Conservation (phyloP, 768 basidiomycete genomes). For the Mycena epipterygia region DNA sequence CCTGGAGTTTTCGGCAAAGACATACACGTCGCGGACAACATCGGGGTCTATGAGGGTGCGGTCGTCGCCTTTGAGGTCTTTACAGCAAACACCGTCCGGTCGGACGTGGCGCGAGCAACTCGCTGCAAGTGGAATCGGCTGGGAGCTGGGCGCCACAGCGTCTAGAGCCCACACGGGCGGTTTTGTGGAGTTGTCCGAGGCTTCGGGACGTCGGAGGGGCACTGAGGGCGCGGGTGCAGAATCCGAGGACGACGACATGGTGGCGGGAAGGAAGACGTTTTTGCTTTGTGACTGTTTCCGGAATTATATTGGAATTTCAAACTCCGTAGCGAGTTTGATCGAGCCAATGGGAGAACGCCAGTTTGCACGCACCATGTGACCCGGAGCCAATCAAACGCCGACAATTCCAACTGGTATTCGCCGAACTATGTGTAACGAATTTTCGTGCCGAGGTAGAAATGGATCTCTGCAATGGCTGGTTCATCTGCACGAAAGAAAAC, state of each 20-base stretch:
- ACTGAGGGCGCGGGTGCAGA: constrained; percentile 32
- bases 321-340: background rate
- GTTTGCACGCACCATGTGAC: background rate
- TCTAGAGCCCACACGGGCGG: constrained; percentile 79
- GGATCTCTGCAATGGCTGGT: too few species aligned
- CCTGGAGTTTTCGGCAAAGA: constrained; percentile 28
- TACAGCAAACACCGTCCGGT: constrained; percentile 84
- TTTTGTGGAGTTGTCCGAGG: constrained; percentile 44
- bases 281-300: constrained; percentile 7
- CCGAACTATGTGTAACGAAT: too few species aligned
- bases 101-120: constrained; percentile 71
- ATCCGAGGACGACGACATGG: constrained; percentile 31
- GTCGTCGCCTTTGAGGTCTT: constrained; percentile 88
- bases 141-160: constrained; percentile 49
- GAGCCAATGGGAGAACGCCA: constrained; percentile 5
- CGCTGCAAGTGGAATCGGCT: constrained; percentile 61
- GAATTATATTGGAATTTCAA: background rate
- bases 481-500: too few species aligned
- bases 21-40: constrained; percentile 88
- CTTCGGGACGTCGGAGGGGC: constrained; percentile 25
- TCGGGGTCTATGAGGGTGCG: constrained; percentile 89
- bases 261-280: constrained; percentile 23
- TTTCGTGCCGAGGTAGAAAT: too few species aligned
- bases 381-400: background rate
- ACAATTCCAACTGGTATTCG: background rate